A percentile compares a stretch with the other conserved stretches of the same genome.
These are phyloP conservation scores for Pseudopithomyces chartarum DNA, from an alignment of 2,329 filamentous ascomycete species.

Conservation along the genomic window DNA sequence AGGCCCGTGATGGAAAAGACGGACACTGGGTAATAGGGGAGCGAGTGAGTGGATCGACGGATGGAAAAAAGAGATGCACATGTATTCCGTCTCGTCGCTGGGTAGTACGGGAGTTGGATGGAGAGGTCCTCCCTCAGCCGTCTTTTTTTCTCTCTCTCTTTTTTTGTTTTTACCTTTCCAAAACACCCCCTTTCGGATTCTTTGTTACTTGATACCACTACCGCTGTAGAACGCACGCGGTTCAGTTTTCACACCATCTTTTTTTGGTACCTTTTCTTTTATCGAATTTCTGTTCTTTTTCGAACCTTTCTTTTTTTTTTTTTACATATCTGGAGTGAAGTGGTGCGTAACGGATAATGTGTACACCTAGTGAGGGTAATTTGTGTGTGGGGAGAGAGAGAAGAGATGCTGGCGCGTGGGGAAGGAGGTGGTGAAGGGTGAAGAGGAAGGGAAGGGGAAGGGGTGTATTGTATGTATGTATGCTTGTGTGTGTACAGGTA, in stretches of 20 bases:
- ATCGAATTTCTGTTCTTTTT: slow-evolving; percentile 1
- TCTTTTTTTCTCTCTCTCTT: neutral
- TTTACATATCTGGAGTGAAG: neutral
- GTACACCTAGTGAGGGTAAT: slow-evolving; percentile 12
- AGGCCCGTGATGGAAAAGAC: no score
- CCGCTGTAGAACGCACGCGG: neutral
- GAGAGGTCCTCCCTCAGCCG: no score
- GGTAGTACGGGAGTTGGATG: no score
- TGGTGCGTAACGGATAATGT: slow-evolving; percentile 11
- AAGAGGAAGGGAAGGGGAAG: neutral
- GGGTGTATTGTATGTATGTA: slow-evolving; percentile 2
- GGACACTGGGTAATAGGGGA: no score
- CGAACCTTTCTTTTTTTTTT: neutral
- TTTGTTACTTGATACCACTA: slow-evolving; percentile 13
- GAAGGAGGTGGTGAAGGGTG: neutral
- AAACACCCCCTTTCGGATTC: no score
- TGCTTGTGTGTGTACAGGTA: no score
- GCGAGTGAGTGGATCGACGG: no score
- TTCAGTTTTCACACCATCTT: slow-evolving; percentile 1
- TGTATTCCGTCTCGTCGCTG: no score
- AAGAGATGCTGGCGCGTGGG: neutral
- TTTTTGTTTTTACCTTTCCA: no score
- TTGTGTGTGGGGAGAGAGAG: neutral
- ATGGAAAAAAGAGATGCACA: no score
- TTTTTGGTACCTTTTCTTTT: neutral